These are phyloP conservation scores for Trypanosoma melophagium DNA, from an alignment of 208 protist species.

Conservation along the genomic window DNA sequence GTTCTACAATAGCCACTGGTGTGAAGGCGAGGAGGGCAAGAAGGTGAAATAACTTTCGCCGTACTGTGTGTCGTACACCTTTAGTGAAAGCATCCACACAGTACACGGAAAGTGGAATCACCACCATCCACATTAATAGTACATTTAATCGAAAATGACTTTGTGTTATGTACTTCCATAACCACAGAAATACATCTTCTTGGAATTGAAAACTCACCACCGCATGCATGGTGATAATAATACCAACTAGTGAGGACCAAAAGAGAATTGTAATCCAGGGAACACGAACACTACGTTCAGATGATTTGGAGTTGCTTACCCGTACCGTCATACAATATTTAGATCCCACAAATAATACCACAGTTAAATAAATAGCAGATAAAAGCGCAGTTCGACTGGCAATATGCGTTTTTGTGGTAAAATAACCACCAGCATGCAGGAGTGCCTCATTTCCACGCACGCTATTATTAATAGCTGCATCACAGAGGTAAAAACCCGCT, in stretches of 20 bases:
- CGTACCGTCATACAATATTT: constrained; percentile 51
- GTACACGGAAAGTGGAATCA: constrained; percentile 57
- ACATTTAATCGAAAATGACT: constrained; percentile 63
- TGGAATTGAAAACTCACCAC: constrained; percentile 62
- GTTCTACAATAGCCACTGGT: constrained; percentile 74
- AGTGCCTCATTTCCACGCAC: constrained; percentile 40
- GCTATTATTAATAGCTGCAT: constrained; percentile 76
- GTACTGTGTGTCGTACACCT: constrained; percentile 49
- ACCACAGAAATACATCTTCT: constrained; percentile 61
- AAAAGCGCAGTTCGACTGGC: constrained; percentile 65
- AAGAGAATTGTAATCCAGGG: constrained; percentile 70
- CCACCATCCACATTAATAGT: constrained; percentile 46
- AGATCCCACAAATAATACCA: constrained; percentile 40
- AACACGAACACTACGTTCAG: constrained; percentile 49
- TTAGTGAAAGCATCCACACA: constrained; percentile 50
- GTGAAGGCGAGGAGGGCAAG: constrained; percentile 81
- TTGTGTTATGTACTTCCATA: constrained; percentile 60
- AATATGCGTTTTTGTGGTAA: constrained; percentile 76
- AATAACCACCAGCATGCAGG: constrained; percentile 45
- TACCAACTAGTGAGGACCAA: constrained; percentile 33
- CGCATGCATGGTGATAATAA: constrained; percentile 33
- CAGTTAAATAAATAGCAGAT: constrained; percentile 51
- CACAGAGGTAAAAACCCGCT: constrained; percentile 77
- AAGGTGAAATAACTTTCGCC: constrained; percentile 89
- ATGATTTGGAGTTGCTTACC: constrained; percentile 80